Percentiles rank a stretch among this genome's conserved stretches.
Evolutionary conservation across 306 rosid genomes (phyloP).

Genomic region (Trifolium subterraneum): DNA sequence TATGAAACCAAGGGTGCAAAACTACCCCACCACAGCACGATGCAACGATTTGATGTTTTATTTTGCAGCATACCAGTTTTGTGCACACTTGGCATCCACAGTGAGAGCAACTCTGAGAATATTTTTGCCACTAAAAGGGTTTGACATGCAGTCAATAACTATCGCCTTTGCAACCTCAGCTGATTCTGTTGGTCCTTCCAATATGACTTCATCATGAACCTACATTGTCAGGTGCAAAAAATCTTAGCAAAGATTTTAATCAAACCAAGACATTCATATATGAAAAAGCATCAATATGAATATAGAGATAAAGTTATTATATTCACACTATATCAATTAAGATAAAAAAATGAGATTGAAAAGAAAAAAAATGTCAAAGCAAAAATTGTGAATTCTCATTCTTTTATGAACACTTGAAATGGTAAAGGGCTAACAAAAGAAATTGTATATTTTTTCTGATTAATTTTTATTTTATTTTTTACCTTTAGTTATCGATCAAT

Average conservation of each 20-base stretch:
- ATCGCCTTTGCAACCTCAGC: conserved; percentile 86
- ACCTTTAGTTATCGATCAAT: too few relatives aligned
- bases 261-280: conserved; percentile 16
- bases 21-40: not conserved
- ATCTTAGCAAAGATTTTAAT: conserved; percentile 15
- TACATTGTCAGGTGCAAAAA: conserved; percentile 41
- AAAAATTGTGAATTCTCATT: too few relatives aligned
- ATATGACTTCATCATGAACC: conserved; percentile 97
- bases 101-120: conserved; percentile 80
- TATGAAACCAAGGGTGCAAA: conserved; percentile 26
- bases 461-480: too few relatives aligned
- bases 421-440: too few relatives aligned
- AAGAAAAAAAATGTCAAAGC: conserved; percentile 7
- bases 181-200: conserved; percentile 92
- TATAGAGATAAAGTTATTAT: not conserved
- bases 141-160: conserved; percentile 88
- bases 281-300: not conserved
- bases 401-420: too few relatives aligned
- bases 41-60: conserved; percentile 40
- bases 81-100: conserved; percentile 89
- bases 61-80: conserved; percentile 86
- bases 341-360: conserved; percentile 7
- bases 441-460: too few relatives aligned
- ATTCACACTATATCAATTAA: not conserved
- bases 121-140: conserved; percentile 79